These are phyloP conservation scores for Lipomyces yamanashiensis DNA, from an alignment of 805 yeast genomes.

Conservation along the genomic window DNA sequence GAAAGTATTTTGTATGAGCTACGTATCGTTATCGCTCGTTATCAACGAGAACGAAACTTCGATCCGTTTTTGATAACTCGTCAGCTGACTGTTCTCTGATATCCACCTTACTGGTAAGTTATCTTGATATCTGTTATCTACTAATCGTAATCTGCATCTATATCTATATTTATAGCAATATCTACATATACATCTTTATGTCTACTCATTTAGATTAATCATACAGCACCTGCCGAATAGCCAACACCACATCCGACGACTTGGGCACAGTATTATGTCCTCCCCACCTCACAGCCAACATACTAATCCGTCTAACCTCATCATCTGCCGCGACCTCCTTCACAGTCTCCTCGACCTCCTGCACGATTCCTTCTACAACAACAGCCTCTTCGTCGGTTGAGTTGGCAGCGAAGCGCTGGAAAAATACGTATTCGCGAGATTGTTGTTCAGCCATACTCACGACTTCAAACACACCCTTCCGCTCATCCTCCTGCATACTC, in stretches of 20 bases:
- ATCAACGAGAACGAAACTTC: background rate
- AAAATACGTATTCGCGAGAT: slow-evolving; percentile 22
- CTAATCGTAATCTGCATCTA: background rate
- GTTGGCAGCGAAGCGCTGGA: slow-evolving; percentile 13
- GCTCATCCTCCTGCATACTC: slow-evolving; percentile 16
- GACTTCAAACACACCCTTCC: slow-evolving; percentile 23
- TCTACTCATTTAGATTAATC: background rate
- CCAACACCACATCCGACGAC: slow-evolving; percentile 28
- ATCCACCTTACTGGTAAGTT: background rate
- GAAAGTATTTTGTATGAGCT: background rate
- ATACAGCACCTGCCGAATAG: slow-evolving; percentile 21
- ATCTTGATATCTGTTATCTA: background rate
- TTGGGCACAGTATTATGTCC: slow-evolving; percentile 28
- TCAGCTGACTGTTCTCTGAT: background rate
- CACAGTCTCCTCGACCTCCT: slow-evolving; percentile 6
- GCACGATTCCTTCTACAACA: background rate
- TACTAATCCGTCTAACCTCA: slow-evolving; percentile 16
- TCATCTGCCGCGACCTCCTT: background rate
- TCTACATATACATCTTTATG: background rate
- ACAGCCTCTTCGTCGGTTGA: slow-evolving; percentile 1
- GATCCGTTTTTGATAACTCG: background rate
- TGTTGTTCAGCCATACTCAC: slow-evolving; percentile 14
- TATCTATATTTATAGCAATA: background rate
- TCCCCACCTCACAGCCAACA: slow-evolving; percentile 29
- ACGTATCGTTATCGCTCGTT: background rate